Base-by-base conservation (phyloP, 441 rosid genomes). In the Corymbia calophylla region DNA sequence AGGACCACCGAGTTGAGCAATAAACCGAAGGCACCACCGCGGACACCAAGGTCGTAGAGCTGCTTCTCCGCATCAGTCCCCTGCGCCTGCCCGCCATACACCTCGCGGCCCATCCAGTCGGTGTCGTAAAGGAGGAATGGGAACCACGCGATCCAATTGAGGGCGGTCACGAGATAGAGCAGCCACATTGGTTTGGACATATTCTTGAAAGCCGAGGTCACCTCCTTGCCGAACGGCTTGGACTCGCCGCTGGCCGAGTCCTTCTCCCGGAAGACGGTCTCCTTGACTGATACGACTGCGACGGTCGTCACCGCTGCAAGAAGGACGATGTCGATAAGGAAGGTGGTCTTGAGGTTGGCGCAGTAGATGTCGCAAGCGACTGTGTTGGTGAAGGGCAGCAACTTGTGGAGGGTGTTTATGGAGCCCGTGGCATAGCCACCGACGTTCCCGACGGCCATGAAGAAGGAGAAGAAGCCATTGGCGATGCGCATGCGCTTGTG, bases 81-180 rank as follows among this genome's bases (percentile, higher is more conserved):
- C 17, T 87, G 90, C 0, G 97, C 93, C 29, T 90, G 89, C 1
- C 99, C 99, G 17, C 99, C 99, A 93, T 92, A 97, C 84, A 97
- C 96, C 91, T 97, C 99, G 87, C 94, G 90, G 13, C 99, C 99
- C 99, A 97, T 97, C 98, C 98, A 97, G 70, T 97, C 99, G 19
- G 99, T 97, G 86, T 97, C 99, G 88, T 93, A 97, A 31, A 97
- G 90, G 88, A 97, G 86, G 91, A 97, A 97, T 9, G 99, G 99
- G 91, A 95, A 97, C 99, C 99, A 97, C 3, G 96, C 99, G 89
- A 97, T 89, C 99, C 99, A 97, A 90, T 95, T 97, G 13, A 97
- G 92, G 54, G 96, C 93, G 47, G 99, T 98, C 89, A 97, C 98
- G 48, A 96, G 64, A 1, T 97, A 94, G 7, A 98, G 94, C 55